A percentile compares a stretch with the other conserved stretches of the same genome.
phyloP scores from a whole-genome alignment of 441 rosid genomes.

The Dalechampia spathulata region DNA sequence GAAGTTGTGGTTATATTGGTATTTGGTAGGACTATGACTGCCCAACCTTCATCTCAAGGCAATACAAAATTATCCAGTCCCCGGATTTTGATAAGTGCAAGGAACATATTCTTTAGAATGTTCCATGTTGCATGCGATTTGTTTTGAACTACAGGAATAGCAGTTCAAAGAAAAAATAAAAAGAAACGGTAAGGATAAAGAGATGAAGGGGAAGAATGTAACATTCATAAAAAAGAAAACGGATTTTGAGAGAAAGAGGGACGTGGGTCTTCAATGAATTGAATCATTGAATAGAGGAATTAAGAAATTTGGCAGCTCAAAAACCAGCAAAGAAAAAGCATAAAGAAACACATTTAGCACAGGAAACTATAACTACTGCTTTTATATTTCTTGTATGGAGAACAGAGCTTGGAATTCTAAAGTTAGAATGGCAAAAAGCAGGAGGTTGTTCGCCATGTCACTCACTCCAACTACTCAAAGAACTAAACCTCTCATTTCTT shows the following conservation, averaged over 20 bases:
- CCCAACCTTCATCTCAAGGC: slow-evolving; percentile 17
- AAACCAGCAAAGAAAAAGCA: slow-evolving; percentile 32
- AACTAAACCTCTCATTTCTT: slow-evolving; percentile 50
- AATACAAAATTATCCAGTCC: slow-evolving; percentile 19
- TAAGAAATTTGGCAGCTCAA: slow-evolving; percentile 32
- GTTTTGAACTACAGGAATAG: slow-evolving; percentile 17
- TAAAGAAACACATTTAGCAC: slow-evolving; percentile 47
- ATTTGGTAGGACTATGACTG: no score
- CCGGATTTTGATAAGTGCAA: slow-evolving; percentile 24
- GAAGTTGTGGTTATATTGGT: slow-evolving; percentile 19
- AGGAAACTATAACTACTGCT: slow-evolving; percentile 39
- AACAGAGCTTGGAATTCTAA: slow-evolving; percentile 66
- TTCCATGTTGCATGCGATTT: slow-evolving; percentile 53
- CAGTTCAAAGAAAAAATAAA: no score
- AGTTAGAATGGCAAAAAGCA: slow-evolving; percentile 61
- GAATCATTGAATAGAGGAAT: slow-evolving; percentile 32
- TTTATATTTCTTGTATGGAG: slow-evolving; percentile 44
- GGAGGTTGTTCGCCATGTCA: slow-evolving; percentile 41
- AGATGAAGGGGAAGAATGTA: slow-evolving; percentile 33
- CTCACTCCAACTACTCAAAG: slow-evolving; percentile 31
- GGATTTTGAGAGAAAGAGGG: slow-evolving; percentile 12
- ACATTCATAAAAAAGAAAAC: slow-evolving; percentile 20
- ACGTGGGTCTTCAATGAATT: slow-evolving; percentile 29
- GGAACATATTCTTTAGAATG: slow-evolving; percentile 47
- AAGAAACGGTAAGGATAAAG: slow-evolving; percentile 27